Evolutionary conservation across 495 filamentous ascomycete species (phyloP).

Genomic region (Alectoria sarmentosa): DNA sequence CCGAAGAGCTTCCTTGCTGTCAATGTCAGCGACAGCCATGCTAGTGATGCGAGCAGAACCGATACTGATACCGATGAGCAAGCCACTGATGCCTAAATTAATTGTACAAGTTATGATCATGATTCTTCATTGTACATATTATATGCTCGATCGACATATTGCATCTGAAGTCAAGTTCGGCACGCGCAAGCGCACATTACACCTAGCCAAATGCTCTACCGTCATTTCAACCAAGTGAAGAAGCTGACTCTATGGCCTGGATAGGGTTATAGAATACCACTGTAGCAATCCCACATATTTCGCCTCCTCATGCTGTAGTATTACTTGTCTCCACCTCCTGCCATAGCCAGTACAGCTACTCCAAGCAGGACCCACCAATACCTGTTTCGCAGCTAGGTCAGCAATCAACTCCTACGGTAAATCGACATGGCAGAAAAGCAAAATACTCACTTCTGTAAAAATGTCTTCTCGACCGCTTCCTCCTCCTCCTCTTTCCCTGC

Average conservation of each 20-base stretch:
- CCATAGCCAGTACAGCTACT: constrained; percentile 22
- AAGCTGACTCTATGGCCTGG: not conserved
- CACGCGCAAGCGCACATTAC: not conserved
- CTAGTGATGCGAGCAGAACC: not conserved
- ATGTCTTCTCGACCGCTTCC: constrained; percentile 22
- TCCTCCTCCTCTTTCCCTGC: constrained; percentile 6
- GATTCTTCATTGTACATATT: constrained; percentile 1
- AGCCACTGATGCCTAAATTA: constrained; percentile 3
- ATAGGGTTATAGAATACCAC: not conserved
- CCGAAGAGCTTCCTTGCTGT: constrained; percentile 90
- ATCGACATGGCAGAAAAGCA: not conserved
- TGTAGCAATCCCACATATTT: not conserved
- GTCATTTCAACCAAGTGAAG: not conserved
- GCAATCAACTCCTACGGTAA: not conserved
- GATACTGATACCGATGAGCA: not conserved
- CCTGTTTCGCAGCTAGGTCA: constrained; percentile 5
- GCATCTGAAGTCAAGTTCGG: not conserved
- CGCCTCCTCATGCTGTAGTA: not conserved
- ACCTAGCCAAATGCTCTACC: not conserved
- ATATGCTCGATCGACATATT: not conserved
- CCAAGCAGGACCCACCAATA: constrained; percentile 26
- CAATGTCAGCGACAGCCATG: constrained; percentile 69
- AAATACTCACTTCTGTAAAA: constrained; percentile 25
- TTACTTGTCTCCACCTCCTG: constrained; percentile 20
- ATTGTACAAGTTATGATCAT: not conserved